Conservation (phyloP, 1,284 basidiomycete genomes). For the Irpex sp. region DNA sequence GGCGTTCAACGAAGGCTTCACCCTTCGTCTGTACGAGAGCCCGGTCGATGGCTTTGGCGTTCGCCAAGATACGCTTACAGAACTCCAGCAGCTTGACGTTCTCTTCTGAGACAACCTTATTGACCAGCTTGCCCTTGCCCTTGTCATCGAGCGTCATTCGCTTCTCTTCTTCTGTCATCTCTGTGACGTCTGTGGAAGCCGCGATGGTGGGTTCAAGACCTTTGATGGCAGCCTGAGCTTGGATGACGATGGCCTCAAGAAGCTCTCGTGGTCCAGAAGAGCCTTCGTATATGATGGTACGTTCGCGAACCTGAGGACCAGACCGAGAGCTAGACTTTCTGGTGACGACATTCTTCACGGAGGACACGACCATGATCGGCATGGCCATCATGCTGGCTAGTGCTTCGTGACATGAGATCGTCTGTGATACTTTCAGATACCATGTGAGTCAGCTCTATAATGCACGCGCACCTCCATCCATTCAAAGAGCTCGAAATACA, state of each 20-base stretch:
- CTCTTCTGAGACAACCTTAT: constrained; percentile 49
- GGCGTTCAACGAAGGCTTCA: constrained; percentile 69
- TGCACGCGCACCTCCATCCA: constrained; percentile 74
- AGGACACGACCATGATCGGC: constrained; percentile 83
- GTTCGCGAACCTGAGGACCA: constrained; percentile 56
- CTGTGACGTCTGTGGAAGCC: constrained; percentile 42
- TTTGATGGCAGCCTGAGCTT: constrained; percentile 83
- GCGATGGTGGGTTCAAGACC: constrained; percentile 56
- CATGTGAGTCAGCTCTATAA: not conserved
- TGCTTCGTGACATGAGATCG: constrained; percentile 85
- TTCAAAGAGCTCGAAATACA: constrained; percentile 86
- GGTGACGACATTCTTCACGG: constrained; percentile 55
- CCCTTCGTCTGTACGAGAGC: constrained; percentile 84
- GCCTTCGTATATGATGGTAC: constrained; percentile 82
- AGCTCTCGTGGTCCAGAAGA: constrained; percentile 84
- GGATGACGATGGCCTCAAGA: constrained; percentile 83
- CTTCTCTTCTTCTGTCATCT: constrained; percentile 80
- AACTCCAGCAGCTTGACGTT: constrained; percentile 61
- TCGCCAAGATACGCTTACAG: constrained; percentile 76
- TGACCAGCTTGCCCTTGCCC: constrained; percentile 55
- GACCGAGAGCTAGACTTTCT: constrained; percentile 39
- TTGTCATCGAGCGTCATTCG: constrained; percentile 60
- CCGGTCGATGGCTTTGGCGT: constrained; percentile 77
- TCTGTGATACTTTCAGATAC: constrained; percentile 36
- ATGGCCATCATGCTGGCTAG: constrained; percentile 92